Percentiles rank a stretch among this genome's conserved stretches.
Conservation (phyloP, 2,329 filamentous ascomycete genomes). For the Sclerotinia minor region DNA sequence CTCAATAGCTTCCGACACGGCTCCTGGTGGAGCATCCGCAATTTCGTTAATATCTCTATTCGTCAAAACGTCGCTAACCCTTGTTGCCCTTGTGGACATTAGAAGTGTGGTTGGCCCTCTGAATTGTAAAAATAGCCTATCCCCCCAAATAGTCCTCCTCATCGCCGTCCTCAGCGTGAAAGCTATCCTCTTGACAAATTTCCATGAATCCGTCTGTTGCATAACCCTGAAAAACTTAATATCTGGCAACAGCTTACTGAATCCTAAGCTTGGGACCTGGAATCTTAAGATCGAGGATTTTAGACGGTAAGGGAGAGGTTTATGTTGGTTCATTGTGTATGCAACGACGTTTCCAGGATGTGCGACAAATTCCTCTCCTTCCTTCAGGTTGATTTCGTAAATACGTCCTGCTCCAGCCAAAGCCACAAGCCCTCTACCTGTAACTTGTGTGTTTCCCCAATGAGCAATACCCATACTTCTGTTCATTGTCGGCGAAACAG, state of each 20-base stretch:
- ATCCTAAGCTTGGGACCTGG: conserved; percentile 70
- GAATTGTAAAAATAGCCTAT: conserved; percentile 88
- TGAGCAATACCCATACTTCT: conserved; percentile 74
- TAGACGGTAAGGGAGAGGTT: conserved; percentile 83
- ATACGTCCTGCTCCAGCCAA: conserved; percentile 85
- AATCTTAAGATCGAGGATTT: conserved; percentile 73
- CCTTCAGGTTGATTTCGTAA: conserved; percentile 77
- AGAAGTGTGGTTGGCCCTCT: conserved; percentile 82
- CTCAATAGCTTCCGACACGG: conserved; percentile 60
- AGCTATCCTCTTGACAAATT: conserved; percentile 61
- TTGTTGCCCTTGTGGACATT: conserved; percentile 81
- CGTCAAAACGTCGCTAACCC: conserved; percentile 75
- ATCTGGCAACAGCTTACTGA: conserved; percentile 65
- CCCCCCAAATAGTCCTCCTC: conserved; percentile 86
- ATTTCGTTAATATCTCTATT: conserved; percentile 84
- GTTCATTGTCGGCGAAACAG: conserved; percentile 73
- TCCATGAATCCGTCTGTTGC: conserved; percentile 72
- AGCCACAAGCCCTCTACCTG: conserved; percentile 82
- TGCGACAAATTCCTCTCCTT: conserved; percentile 85
- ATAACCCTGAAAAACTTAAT: conserved; percentile 72
- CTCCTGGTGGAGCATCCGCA: conserved; percentile 75
- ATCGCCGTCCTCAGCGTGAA: conserved; percentile 74
- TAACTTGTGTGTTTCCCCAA: conserved; percentile 89
- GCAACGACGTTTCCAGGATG: conserved; percentile 91
- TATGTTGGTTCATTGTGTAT: conserved; percentile 73